Percentiles rank a stretch among this genome's conserved stretches.
These are phyloP conservation scores for Asterophora lycoperdoides DNA, from an alignment of 768 basidiomycete genomes.

Conservation along the genomic window DNA sequence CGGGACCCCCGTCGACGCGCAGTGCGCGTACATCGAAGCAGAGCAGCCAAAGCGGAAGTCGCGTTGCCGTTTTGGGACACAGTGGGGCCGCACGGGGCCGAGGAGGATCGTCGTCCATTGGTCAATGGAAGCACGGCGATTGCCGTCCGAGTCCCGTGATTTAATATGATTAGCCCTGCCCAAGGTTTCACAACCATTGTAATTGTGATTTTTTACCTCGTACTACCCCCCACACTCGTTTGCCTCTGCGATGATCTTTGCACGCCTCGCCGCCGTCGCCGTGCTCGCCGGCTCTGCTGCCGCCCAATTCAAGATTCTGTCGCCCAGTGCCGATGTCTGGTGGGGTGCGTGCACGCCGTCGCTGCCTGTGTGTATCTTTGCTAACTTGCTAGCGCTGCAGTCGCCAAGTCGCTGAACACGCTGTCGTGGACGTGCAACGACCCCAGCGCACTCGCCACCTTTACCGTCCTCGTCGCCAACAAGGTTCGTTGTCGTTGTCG, in stretches of 20 bases:
- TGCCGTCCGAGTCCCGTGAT: too few relatives aligned
- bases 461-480: conserved; percentile 52
- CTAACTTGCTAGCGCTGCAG: conserved; percentile 26
- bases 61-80: neutral
- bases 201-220: too few relatives aligned
- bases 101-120: conserved; percentile 7
- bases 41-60: neutral
- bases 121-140: too few relatives aligned
- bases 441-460: conserved; percentile 30
- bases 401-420: conserved; percentile 53
- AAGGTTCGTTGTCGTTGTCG: conserved; percentile 14
- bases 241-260: conserved; percentile 13
- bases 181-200: too few relatives aligned
- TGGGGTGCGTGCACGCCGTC: conserved; percentile 47
- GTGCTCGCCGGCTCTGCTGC: conserved; percentile 35
- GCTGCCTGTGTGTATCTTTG: too few relatives aligned
- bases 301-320: conserved; percentile 41
- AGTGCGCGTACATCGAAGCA: neutral
- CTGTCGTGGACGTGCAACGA: conserved; percentile 54
- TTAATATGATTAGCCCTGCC: too few relatives aligned
- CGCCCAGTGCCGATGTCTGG: conserved; percentile 46
- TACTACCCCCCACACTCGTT: conserved; percentile 14
- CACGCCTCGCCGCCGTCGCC: conserved; percentile 30
- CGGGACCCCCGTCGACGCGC: neutral
- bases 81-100: neutral